phyloP scores from a whole-genome alignment of 129 eudicot species.

The Ambrosia trifida region DNA sequence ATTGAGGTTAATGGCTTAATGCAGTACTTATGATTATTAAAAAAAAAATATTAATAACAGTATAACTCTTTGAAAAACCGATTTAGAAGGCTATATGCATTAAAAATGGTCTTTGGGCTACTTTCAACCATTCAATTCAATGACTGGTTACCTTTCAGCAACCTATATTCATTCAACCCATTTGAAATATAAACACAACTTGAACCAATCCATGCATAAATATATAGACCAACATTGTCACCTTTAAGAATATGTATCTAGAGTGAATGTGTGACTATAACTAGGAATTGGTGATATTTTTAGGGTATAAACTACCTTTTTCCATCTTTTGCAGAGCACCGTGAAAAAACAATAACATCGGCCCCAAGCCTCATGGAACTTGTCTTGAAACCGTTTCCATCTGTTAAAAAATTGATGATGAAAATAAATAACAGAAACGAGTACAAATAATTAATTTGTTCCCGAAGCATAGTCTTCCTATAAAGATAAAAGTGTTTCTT shows the following conservation, averaged over 20 bases:
- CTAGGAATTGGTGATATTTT: background rate
- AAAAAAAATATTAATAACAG: background rate
- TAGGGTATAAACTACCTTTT: constrained; percentile 45
- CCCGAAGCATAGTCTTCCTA: background rate
- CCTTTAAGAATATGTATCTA: background rate
- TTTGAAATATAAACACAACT: background rate
- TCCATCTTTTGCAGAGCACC: constrained; percentile 60
- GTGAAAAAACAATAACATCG: constrained; percentile 91
- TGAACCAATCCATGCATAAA: background rate
- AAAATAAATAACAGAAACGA: background rate
- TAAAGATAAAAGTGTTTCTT: background rate
- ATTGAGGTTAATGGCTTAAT: too few relatives aligned
- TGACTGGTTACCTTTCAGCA: background rate
- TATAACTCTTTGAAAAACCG: background rate
- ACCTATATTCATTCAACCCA: background rate
- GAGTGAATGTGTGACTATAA: background rate
- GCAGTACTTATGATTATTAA: background rate
- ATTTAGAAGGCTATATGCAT: background rate
- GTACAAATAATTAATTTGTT: constrained; percentile 8
- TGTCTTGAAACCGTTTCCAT: constrained; percentile 97
- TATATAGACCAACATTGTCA: background rate
- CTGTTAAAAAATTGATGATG: constrained; percentile 37
- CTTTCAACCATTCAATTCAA: background rate
- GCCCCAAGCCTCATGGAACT: constrained; percentile 99
- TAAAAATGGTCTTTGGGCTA: background rate